These are phyloP conservation scores for Orbilia javanica DNA, from an alignment of 2,329 filamentous ascomycete genomes.

Conservation along the genomic window DNA sequence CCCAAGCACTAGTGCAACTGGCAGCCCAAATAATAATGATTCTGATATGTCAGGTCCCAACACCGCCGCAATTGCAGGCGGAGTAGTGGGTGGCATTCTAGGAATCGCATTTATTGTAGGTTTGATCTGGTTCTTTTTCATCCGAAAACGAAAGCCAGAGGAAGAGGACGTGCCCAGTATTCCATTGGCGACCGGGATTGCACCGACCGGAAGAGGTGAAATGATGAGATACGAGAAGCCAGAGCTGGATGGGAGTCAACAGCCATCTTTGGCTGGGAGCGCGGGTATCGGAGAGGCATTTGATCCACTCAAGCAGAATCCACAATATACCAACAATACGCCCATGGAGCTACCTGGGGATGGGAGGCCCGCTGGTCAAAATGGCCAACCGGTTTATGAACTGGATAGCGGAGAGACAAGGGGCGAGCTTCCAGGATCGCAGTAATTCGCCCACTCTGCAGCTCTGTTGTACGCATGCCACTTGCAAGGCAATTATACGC, in stretches of 20 bases:
- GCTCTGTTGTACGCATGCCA: too few species aligned
- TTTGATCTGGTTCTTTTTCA: constrained; percentile 37
- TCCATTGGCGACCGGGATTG: constrained; percentile 3
- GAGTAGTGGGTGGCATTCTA: constrained; percentile 19
- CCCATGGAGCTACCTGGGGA: constrained; percentile 33
- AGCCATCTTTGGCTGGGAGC: not conserved
- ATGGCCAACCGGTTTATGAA: constrained; percentile 33
- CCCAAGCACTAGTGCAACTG: not conserved
- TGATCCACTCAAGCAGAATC: constrained; percentile 13
- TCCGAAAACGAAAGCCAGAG: constrained; percentile 11
- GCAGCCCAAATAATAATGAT: not conserved
- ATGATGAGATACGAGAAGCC: constrained; percentile 52
- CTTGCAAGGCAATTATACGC: not conserved
- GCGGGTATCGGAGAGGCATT: not conserved
- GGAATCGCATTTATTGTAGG: constrained; percentile 18
- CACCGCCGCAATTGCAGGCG: constrained; percentile 36
- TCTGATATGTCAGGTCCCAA: constrained; percentile 8
- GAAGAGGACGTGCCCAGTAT: constrained; percentile 22
- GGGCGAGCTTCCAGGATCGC: constrained; percentile 26
- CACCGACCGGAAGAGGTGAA: not conserved
- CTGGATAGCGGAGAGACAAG: constrained; percentile 11
- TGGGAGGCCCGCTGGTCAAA: not conserved
- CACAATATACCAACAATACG: not conserved
- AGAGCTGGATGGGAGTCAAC: constrained; percentile 38
- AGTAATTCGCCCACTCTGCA: not conserved